Evolutionary conservation across 805 yeast species (phyloP), one percentile per base, ranked within the genome.

Genomic region (Saccharomyces kudriavzevii): DNA sequence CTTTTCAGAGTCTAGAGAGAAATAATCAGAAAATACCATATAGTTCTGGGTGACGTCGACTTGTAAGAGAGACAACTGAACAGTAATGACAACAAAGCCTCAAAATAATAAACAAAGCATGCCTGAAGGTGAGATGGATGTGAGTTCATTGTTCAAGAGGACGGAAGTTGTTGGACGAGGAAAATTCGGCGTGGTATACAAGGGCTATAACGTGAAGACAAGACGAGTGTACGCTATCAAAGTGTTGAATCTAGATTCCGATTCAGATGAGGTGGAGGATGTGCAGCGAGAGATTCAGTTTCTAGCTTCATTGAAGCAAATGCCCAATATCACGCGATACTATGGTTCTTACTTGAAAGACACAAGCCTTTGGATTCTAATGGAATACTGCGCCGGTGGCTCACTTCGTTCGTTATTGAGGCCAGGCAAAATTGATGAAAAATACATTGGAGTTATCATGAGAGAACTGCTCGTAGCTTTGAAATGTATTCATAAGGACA

Each of bases 311-410:
- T 74, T 94, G 58, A 87, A 88, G 61, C 83, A 82, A 52, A 87
- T 87, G 17, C 94, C 95, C n/a, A 94, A 94, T 62, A 89, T 94
- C 51, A 90, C 96, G 2, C 91, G 86, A 58, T 94, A 94, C 70
- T 88, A 87, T 65, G 97, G 97, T 0, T 86, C 96, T 0, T 85
- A 86, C 59, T 71, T 95, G 28, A 82, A 84, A 57, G 97, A 92
- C 49, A 86, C 96, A n/a, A 85, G 87, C 63, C 75, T 94, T 40
- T 94, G 99, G 98, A 91, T 94, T 67, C 83, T 94, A 54, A 94
- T 94, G 97, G 99, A 94, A 65, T 82, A 87, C 64, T 92, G 98
- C 70, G 94, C 96, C 0, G 99, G 99, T 14, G 99, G 99, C 0
- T 87, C 96, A 0, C 81, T 89, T 53, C 77, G 99, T 57, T 88